These are phyloP conservation scores for Achaetomium macrosporum DNA, from an alignment of 2,329 filamentous ascomycete genomes.

Conservation along the genomic window DNA sequence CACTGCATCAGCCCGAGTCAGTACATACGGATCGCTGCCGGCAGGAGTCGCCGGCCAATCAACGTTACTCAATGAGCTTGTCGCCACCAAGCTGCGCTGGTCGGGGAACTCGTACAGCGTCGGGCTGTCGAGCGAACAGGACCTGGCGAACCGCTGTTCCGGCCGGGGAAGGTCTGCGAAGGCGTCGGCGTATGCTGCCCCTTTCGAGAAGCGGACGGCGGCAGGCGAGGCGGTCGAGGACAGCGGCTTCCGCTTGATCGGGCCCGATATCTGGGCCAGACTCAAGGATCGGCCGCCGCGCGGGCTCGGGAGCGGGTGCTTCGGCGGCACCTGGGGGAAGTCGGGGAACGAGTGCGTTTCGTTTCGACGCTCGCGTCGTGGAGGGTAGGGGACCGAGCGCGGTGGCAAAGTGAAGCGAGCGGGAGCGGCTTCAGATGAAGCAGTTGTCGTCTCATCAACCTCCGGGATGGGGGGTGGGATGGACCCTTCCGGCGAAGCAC, in stretches of 20 bases:
- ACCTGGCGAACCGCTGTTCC: slow-evolving; percentile 49
- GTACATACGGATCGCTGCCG: slow-evolving; percentile 24
- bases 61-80: slow-evolving; percentile 17
- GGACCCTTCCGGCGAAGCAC: slow-evolving; percentile 2
- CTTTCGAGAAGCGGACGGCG: slow-evolving; percentile 41
- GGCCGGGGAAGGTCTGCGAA: slow-evolving; percentile 40
- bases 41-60: slow-evolving; percentile 21
- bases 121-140: slow-evolving; percentile 53
- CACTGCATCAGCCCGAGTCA: slow-evolving; percentile 7
- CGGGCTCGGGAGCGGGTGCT: slow-evolving; percentile 25
- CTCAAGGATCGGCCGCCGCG: slow-evolving; percentile 29
- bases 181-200: slow-evolving; percentile 32
- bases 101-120: slow-evolving; percentile 55
- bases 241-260: slow-evolving; percentile 56
- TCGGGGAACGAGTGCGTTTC: slow-evolving; percentile 23
- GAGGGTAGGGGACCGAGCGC: slow-evolving; percentile 14
- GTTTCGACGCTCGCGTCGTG: slow-evolving; percentile 20
- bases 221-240: slow-evolving; percentile 49
- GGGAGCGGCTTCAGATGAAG: slow-evolving; percentile 21
- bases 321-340: slow-evolving; percentile 8
- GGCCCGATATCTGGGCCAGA: slow-evolving; percentile 28
- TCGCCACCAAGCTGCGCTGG: slow-evolving; percentile 13
- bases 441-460: slow-evolving; percentile 21
- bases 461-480: slow-evolving; percentile 7
- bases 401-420: slow-evolving; percentile 6